Evolutionary conservation across 495 filamentous ascomycete genomes (phyloP), one percentile per base, ranked within the genome.

Genomic region (Neurospora sp.): DNA sequence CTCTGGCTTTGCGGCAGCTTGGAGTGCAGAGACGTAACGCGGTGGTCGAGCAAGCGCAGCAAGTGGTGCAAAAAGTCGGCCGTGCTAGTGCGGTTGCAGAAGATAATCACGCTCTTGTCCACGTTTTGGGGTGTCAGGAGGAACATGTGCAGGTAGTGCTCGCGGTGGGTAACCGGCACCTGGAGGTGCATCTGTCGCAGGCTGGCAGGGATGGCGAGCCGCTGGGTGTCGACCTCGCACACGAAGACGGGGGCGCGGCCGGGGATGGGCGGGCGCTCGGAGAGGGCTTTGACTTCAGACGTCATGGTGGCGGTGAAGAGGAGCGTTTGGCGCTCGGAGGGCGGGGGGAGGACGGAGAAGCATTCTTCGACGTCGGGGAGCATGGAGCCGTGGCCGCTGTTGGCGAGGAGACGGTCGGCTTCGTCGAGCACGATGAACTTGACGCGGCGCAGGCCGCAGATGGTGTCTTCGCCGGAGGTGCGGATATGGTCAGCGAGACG

Each of bases 221-320:
- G 83, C 76, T 93, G 89, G 35, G 90, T 92, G 78, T 94, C 91
- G 74, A 97, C 90, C 80, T 98, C 95, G 79, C 92, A 96, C 20
- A 96, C 87, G 80, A 93, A 96, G 73, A 95, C 88, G n/a, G 93
- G 90, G 20, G 88, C 89, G 72, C 91, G 90, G 38, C 87, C 86
- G 4, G 86, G 82, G 16, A 88, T 80, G n/a, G 87, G 86, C 14
- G 94, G 91, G 78, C 92, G 86, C 38, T 90, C 86, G 79, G 97
- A 93, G 48, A 98, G 81, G 5, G 92, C 91, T 44, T 91, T 89
- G 10, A 99, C 93, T 83, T 98, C 95, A n/a, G 92, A 89, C 0
- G 96, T 98, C 35, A 98, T 86, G 5, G 96, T 99, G 14, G 96
- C 96, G 2, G 96, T 99, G 84, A 98, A 99, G n/a, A 98, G 89